Evolutionary conservation across 164 flowering plant genomes (phyloP), one percentile per base, ranked within the genome.

Genomic region (Sedum album): DNA sequence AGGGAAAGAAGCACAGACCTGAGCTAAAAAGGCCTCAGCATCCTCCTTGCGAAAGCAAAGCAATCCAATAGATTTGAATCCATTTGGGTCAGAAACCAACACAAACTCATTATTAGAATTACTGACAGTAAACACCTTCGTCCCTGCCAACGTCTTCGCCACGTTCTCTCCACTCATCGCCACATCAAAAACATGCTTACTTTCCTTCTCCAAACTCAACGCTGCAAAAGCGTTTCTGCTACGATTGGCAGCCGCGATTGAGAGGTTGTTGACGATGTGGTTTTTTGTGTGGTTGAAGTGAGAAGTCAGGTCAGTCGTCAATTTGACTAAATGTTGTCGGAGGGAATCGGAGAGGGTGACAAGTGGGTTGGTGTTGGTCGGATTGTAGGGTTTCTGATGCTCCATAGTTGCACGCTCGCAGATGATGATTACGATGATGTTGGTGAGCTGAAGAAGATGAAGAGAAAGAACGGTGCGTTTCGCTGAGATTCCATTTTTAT

Each of bases 51-150:
- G 91, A 67, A 94, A 94, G 69, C 94, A 94, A 30, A 94, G 93
- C 71, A 94, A 70, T 6, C 98, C 87, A 31, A 94, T 85, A 10
- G 98, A 91, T 71, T 85, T 94, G 65, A 71, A 65, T 18, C 82
- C 90, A 42, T 75, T 76, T 30, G 96, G 88, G 73, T 94, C 96
- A 21, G 98, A 94, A 15, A 89, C 73, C 38, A 91, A 90, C 39
- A 91, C 98, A 76, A 94, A 91, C 78, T 91, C 98, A 67, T 91
- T 94, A 65, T 84, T 83, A 15, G 95, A 76, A 72, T 91, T 94
- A 76, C 98, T 84, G 39, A 94, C 95, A 0, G 98, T 87, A 72
- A 82, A 91, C 0, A 94, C 93, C 8, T 89, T 63, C 14, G 98
- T 89, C 51, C 98, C 96, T 8, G 79, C 75, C n/a, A 93, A 82